A percentile compares a stretch with the other conserved stretches of the same genome.
phyloP scores from a whole-genome alignment of 495 filamentous ascomycete species.

The Parathielavia hyrcaniae region DNA sequence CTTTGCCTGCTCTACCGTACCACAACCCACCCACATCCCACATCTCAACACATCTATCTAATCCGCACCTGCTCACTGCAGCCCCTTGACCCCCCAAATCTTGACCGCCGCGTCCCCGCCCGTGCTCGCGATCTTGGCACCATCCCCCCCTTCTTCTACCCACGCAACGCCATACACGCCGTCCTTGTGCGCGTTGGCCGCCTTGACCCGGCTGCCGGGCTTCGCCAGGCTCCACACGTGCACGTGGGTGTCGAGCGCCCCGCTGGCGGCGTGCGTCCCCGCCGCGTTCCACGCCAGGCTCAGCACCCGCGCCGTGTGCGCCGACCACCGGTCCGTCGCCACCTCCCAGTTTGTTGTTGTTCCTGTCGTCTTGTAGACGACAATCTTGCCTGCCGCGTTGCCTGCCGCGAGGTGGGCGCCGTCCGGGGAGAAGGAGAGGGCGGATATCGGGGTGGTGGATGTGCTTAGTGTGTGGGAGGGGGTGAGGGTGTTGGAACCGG shows the following conservation, averaged over 20 bases:
- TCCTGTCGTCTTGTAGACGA: constrained; percentile 55
- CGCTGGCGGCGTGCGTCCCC: constrained; percentile 73
- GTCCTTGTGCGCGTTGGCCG: constrained; percentile 84
- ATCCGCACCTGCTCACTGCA: constrained; percentile 50
- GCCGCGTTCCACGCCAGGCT: constrained; percentile 73
- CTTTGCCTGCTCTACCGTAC: background rate
- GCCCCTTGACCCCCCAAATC: constrained; percentile 70
- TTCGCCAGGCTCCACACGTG: constrained; percentile 85
- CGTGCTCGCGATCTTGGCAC: constrained; percentile 64
- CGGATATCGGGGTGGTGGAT: constrained; percentile 53
- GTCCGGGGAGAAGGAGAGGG: constrained; percentile 70
- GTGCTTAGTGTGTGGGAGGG: constrained; percentile 43
- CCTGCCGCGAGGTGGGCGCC: constrained; percentile 73
- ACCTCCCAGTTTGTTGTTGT: constrained; percentile 45
- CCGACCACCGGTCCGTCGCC: constrained; percentile 76
- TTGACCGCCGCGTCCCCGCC: constrained; percentile 89
- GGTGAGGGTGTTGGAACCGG: constrained; percentile 41
- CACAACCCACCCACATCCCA: background rate
- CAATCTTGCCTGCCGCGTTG: constrained; percentile 76
- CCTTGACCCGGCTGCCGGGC: constrained; percentile 73
- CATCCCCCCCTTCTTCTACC: constrained; percentile 51
- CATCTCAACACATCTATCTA: background rate
- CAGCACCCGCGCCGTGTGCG: constrained; percentile 82
- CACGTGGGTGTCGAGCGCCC: constrained; percentile 81
- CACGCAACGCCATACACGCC: constrained; percentile 86